Evolutionary conservation across 1,284 basidiomycete species (phyloP).

Genomic region (Stygiomarasmius scandens): DNA sequence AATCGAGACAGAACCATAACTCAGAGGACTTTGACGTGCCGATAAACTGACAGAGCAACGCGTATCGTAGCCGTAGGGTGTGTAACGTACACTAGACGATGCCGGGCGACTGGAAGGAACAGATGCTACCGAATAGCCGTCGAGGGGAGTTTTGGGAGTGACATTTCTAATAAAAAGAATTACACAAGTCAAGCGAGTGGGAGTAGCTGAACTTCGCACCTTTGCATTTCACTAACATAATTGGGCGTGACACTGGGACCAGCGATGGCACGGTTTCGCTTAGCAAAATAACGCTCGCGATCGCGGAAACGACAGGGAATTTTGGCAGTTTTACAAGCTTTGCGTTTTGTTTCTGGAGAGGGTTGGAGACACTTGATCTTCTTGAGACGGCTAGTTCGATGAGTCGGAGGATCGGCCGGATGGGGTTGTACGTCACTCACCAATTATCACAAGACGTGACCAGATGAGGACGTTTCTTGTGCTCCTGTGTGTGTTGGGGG

Average conservation of each 20-base stretch:
- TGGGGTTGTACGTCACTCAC: constrained; percentile 40
- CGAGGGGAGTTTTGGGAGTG: constrained; percentile 4
- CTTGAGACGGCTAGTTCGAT: constrained; percentile 66
- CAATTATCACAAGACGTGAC: constrained; percentile 87
- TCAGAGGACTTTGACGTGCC: constrained; percentile 9
- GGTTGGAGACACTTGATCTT: constrained; percentile 84
- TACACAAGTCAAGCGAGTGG: constrained; percentile 24
- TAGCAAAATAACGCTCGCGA: constrained; percentile 81
- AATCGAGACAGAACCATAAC: constrained; percentile 24
- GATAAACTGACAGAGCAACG: constrained; percentile 35
- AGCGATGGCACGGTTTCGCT: constrained; percentile 73
- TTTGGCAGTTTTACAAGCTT: constrained; percentile 71
- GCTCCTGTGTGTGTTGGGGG: constrained; percentile 66
- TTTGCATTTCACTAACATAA: constrained; percentile 42
- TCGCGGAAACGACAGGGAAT: constrained; percentile 75
- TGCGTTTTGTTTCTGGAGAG: constrained; percentile 65
- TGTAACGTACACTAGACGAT: constrained; percentile 47
- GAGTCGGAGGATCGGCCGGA: constrained; percentile 11
- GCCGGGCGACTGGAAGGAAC: constrained; percentile 45
- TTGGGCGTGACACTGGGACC: constrained; percentile 48
- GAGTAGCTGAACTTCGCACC: constrained; percentile 32
- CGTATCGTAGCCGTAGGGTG: constrained; percentile 52
- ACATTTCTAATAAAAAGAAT: constrained; percentile 9
- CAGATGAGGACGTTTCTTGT: constrained; percentile 80
- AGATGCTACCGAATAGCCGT: constrained; percentile 34